Evolutionary conservation across 768 basidiomycete species (phyloP), one percentile per base, ranked within the genome.

Genomic region (Mycena amicta): DNA sequence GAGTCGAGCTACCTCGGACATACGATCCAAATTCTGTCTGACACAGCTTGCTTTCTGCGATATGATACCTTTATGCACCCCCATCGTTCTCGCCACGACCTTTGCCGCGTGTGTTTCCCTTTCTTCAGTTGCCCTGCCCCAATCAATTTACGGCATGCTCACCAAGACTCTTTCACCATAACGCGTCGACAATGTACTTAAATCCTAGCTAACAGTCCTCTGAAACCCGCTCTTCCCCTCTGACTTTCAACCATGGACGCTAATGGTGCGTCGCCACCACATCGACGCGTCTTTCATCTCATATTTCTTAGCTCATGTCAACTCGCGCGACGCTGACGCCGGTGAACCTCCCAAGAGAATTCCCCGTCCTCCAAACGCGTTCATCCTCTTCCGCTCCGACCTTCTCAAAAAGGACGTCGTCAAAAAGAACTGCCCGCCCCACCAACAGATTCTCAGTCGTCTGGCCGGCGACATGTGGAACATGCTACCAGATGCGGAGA

Each of bases 291-390:
- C 47, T 49, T 29, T 49, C 27, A 4, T 49, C 27, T 49, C 22
- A 30, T 52, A 8, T 5, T 50, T 50, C 16, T 37, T 18, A 31
- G 51, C 13, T 15, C 6, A 27, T 52, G 11, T 6, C 11, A 43
- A 43, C 41, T 22, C 41, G n/a, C n/a, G n/a, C n/a, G n/a, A n/a
- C n/a, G n/a, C n/a, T n/a, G n/a, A n/a, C n/a, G n/a, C n/a, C n/a
- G n/a, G n/a, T n/a, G n/a, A n/a, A n/a, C n/a, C n/a, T n/a, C n/a
- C n/a, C 50, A 56, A 53, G 45, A 85, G 87, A 67, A 82, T 92
- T 53, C 84, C 86, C 28, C 85, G 91, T 29, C 91, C 92, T 3
- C 81, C 89, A 43, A 93, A 94, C 67, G 89, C 91, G 2, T 94
- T 93, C 76, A 91, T 93, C 73, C 76, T 93, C 59, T 93, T 84